Conservation (phyloP, 805 yeast species). For the Yarrowia sp. region DNA sequence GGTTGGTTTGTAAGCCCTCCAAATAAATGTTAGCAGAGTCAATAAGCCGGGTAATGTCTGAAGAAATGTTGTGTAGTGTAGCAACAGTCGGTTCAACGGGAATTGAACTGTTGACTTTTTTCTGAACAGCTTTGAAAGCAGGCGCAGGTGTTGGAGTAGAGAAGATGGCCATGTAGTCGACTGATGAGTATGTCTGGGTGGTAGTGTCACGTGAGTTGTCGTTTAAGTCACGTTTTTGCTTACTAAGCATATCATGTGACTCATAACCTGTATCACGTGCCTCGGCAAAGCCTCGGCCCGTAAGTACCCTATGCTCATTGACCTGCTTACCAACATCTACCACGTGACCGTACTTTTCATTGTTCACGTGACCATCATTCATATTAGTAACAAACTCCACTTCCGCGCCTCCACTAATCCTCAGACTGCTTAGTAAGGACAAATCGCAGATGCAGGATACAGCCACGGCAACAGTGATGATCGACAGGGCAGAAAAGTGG, state of each 20-base stretch:
- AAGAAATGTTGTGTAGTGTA: neutral
- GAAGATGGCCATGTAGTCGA: neutral
- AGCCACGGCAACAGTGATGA: conserved; percentile 10
- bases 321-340: neutral
- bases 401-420: conserved; percentile 3
- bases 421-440: neutral
- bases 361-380: neutral
- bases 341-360: neutral
- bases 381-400: neutral
- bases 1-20: conserved; percentile 8
- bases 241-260: too few relatives aligned
- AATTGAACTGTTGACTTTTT: neutral
- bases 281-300: neutral
- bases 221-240: too few relatives aligned
- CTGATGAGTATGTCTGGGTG: neutral
- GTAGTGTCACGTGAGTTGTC: too few relatives aligned
- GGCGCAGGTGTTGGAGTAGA: neutral
- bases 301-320: neutral
- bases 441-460: neutral
- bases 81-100: neutral
- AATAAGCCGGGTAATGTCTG: neutral
- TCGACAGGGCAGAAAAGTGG: neutral
- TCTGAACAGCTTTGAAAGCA: neutral
- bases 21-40: conserved; percentile 1
- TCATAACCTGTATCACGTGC: neutral